Percentiles rank a stretch among this genome's conserved stretches.
Evolutionary conservation across 2,329 filamentous ascomycete species (phyloP).

Genomic region (Arthrinium phaeospermum): DNA sequence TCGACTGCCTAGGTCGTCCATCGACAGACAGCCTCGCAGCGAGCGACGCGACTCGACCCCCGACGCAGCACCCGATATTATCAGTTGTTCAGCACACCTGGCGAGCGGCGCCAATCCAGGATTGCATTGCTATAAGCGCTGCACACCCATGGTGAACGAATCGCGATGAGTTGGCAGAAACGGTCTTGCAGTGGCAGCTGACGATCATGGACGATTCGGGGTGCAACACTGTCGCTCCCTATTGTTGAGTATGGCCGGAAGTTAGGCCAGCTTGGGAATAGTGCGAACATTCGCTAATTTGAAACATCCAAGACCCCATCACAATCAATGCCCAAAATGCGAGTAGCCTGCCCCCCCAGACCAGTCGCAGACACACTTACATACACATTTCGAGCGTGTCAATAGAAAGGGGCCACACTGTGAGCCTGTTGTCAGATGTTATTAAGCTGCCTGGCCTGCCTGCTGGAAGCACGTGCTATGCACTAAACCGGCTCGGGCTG

Average conservation of each 20-base stretch:
- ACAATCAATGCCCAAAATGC: conserved; percentile 36
- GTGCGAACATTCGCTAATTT: conserved; percentile 35
- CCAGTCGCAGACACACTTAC: background rate
- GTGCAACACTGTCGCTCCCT: conserved; percentile 7
- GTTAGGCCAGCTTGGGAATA: conserved; percentile 28
- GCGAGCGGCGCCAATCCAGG: background rate
- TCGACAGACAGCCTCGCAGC: background rate
- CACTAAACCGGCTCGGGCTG: background rate
- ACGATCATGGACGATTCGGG: conserved; percentile 15
- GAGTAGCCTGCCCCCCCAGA: conserved; percentile 15
- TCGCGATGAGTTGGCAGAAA: conserved; percentile 14
- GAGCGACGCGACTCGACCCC: background rate
- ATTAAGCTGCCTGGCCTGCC: background rate
- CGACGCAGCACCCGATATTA: background rate
- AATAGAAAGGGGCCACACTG: background rate
- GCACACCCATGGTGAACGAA: background rate
- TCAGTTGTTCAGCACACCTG: background rate
- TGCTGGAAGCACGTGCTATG: conserved; percentile 6
- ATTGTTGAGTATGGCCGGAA: conserved; percentile 11
- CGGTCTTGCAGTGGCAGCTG: conserved; percentile 12
- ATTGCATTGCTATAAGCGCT: background rate
- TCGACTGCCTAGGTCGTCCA: background rate
- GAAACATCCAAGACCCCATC: conserved; percentile 38
- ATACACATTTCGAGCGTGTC: background rate
- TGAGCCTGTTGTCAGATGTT: background rate